A percentile compares a stretch with the other conserved stretches of the same genome.
phyloP scores from a whole-genome alignment of 306 rosid species.

The Parietaria judaica region DNA sequence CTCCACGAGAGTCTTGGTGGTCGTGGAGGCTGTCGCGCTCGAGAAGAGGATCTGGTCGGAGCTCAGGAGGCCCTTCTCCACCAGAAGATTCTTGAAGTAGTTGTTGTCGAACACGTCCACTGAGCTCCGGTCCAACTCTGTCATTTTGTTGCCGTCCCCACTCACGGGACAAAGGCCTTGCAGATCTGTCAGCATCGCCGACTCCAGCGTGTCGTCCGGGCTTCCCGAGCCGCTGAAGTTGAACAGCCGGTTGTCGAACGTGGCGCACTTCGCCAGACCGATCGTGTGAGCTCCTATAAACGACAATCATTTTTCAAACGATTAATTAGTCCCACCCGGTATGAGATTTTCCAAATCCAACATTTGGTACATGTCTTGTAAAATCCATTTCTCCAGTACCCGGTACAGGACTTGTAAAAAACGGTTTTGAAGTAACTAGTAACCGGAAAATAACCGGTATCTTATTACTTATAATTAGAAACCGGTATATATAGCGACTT shows the following conservation, averaged over 20 bases:
- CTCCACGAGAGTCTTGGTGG: constrained; percentile 46
- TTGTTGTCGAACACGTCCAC: constrained; percentile 74
- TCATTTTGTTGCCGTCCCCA: constrained; percentile 51
- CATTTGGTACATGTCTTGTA: too few relatives aligned
- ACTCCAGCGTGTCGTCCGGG: constrained; percentile 53
- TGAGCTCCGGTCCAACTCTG: constrained; percentile 59
- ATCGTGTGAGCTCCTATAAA: constrained; percentile 74
- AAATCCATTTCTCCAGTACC: too few relatives aligned
- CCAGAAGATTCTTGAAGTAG: constrained; percentile 57
- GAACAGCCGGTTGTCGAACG: constrained; percentile 63
- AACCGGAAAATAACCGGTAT: too few relatives aligned
- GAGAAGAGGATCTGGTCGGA: constrained; percentile 72
- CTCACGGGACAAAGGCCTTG: constrained; percentile 55
- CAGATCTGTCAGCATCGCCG: constrained; percentile 38
- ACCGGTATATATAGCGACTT: too few relatives aligned
- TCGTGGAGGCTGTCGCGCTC: constrained; percentile 27
- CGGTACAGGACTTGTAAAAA: too few relatives aligned
- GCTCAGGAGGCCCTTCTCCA: constrained; percentile 52
- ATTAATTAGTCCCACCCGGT: too few relatives aligned
- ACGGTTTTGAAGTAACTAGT: too few relatives aligned
- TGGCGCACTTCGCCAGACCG: constrained; percentile 57
- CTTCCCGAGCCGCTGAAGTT: constrained; percentile 54
- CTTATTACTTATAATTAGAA: too few relatives aligned
- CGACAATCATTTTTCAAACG: background rate
- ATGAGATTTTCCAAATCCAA: too few relatives aligned